Base-by-base conservation (phyloP, 106 monocot species). In the Cymbidium sinense region DNA sequence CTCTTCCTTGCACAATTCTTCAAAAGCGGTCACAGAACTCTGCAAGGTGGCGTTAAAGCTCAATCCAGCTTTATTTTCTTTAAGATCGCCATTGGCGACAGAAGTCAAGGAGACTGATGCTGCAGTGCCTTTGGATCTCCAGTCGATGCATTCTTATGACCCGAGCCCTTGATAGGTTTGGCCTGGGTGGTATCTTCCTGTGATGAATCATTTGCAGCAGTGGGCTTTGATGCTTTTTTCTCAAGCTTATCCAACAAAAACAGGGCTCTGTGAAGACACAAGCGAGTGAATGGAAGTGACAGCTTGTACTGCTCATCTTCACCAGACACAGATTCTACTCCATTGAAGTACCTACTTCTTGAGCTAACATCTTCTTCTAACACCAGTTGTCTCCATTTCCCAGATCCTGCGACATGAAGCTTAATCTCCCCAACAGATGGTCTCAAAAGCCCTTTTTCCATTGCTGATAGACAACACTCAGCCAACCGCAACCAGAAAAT, bases 401-500 rank as follows among this genome's bases (percentile, higher is more conserved):
- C 98, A 21, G 89, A 90, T 74, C 98, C 94, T 58, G 83, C 62
- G 61, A 98, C 88, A 76, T 83, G 33, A 72, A 94, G 64, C 81
- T 62, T 85, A 41, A 84, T 78, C 47, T 86, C 82, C 75, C 86
- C 86, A 54, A 34, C 34, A 55, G 7, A 64, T 30, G 55, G 43
- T 70, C 74, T 75, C 39, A 90, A 51, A 52, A 92, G 74, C 21
- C 96, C 91, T 83, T 87, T 96, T 41, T 89, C 91, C 44, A 82
- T 74, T 50, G 91, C 92, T 70, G 83, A 37, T 21, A 98, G 54
- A 50, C 94, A 88, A 73, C 98, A 98, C 75, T 98, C 98, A 4
- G 91, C 91, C 52, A 91, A 82, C 31, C 92, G 88, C 13, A 98
- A 85, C 98, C 98, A 98, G 17, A 98, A 76, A 36, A 98, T 74